A percentile compares a stretch with the other conserved stretches of the same genome.
phyloP scores from a whole-genome alignment of 2,329 filamentous ascomycete species.

The Fusarium kyushuense region DNA sequence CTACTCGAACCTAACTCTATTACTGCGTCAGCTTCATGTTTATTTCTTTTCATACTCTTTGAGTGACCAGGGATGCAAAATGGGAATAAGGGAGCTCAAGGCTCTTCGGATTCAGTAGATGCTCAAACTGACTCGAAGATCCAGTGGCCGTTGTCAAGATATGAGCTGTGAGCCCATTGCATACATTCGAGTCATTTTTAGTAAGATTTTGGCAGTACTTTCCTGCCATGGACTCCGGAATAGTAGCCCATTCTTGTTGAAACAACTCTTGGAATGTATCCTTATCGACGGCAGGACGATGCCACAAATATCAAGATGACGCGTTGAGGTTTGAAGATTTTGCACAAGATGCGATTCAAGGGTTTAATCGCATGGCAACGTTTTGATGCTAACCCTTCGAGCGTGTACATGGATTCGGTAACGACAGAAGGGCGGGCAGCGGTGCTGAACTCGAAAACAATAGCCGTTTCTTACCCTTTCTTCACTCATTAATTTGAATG shows the following conservation, averaged over 20 bases:
- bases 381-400: not conserved
- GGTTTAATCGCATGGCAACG: not conserved
- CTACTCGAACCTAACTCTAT: constrained; percentile 14
- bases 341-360: not conserved
- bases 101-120: not conserved
- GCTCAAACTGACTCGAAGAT: not conserved
- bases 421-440: constrained; percentile 2
- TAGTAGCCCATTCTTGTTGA: not conserved
- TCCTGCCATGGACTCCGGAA: not conserved
- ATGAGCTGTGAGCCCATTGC: not conserved
- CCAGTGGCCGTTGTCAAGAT: not conserved
- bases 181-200: not conserved
- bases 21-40: constrained; percentile 17
- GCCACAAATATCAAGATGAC: not conserved
- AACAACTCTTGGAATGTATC: not conserved
- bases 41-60: not conserved
- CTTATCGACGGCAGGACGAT: not conserved
- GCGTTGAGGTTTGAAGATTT: not conserved
- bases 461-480: constrained; percentile 41
- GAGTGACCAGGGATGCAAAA: not conserved
- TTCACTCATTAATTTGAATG: constrained; percentile 15
- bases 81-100: not conserved
- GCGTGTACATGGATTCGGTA: constrained; percentile 1
- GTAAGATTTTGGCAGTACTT: not conserved
- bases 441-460: constrained; percentile 26